Evolutionary conservation across 2,329 filamentous ascomycete species (phyloP).

Genomic region (Rutstroemia sp.): DNA sequence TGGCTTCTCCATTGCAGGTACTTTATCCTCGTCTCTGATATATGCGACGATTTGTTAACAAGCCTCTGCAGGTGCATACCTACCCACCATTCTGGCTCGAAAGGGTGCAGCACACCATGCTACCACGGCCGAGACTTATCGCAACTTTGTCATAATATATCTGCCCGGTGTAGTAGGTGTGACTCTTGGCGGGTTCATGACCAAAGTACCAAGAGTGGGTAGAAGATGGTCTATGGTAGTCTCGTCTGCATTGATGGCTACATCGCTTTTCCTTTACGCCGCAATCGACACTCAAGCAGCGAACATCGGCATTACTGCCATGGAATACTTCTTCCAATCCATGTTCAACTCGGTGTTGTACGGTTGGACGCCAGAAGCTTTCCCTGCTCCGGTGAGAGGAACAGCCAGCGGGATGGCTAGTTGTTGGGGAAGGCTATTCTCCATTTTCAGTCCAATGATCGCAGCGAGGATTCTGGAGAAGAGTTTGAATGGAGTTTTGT

Average conservation of each 20-base stretch:
- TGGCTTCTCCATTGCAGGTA: slow-evolving; percentile 36
- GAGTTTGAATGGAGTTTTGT: slow-evolving; percentile 43
- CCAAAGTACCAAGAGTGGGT: slow-evolving; percentile 18
- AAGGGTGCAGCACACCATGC: slow-evolving; percentile 25
- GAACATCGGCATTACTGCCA: slow-evolving; percentile 25
- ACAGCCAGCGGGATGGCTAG: slow-evolving; percentile 48
- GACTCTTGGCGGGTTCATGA: slow-evolving; percentile 14
- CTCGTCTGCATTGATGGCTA: slow-evolving; percentile 23
- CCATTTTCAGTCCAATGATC: slow-evolving; percentile 50
- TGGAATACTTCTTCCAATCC: slow-evolving; percentile 29
- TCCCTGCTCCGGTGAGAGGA: slow-evolving; percentile 41
- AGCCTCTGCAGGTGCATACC: slow-evolving; percentile 32
- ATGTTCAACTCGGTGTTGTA: slow-evolving; percentile 24
- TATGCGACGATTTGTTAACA: not conserved
- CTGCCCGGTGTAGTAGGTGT: slow-evolving; percentile 29
- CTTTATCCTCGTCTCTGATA: slow-evolving; percentile 27
- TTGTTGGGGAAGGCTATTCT: slow-evolving; percentile 51
- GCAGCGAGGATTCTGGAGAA: slow-evolving; percentile 38
- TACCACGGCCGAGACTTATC: slow-evolving; percentile 28
- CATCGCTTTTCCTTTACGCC: slow-evolving; percentile 24
- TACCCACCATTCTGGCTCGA: slow-evolving; percentile 28
- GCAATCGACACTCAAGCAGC: slow-evolving; percentile 23
- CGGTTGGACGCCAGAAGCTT: slow-evolving; percentile 20
- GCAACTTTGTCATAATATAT: slow-evolving; percentile 32
- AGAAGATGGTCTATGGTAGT: slow-evolving; percentile 26